Base-by-base conservation (phyloP, 1,284 basidiomycete genomes). In the Leccinum griseonigrum region DNA sequence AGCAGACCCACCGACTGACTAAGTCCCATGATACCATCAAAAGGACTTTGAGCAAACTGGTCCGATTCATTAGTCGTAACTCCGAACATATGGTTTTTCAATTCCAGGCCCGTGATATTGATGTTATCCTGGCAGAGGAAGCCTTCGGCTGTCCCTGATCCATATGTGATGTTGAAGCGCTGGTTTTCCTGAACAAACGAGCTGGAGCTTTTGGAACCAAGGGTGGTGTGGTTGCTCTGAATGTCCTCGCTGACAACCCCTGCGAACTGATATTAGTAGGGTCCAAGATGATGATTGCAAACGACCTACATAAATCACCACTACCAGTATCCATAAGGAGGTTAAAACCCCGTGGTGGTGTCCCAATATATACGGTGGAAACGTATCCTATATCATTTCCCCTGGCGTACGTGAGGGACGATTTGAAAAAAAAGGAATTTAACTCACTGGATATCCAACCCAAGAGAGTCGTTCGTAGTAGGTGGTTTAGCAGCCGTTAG, bases 241-340 rank as follows among this genome's bases (percentile, higher is more conserved):
- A 66, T 53, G 29, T 59, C 67, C 58, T 73, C 74, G 40, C 74
- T 55, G 22, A 71, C 63, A 36, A 73, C 74, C 71, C 73, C 71
- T 72, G 43, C 0, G 3, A 22, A 7, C 11, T 26, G 26, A 3
- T 55, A 14, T 63, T 18, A 63, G 34, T 0, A 46, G n/a, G 4
- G 9, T 26, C 13, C 31, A n/a, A 29, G 13, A 46, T 29, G 16
- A 38, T 1, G 26, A 2, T 38, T 18, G 7, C 4, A 57, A 36
- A 18, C 1, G 7, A 54, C 72, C 57, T 43, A 72, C 94, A 96
- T 46, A 92, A 80, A 73, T 96, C 94, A 14, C 91, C 87, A 8
- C 88, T 92, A 36, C 94, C 94, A 29, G 90, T 91, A 76, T 96
- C 94, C 86, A 93, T 88, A 56, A 95, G 81, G 69, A 96, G 75